Conservation (phyloP, 495 filamentous ascomycete genomes). For the Xeromyces bisporus region DNA sequence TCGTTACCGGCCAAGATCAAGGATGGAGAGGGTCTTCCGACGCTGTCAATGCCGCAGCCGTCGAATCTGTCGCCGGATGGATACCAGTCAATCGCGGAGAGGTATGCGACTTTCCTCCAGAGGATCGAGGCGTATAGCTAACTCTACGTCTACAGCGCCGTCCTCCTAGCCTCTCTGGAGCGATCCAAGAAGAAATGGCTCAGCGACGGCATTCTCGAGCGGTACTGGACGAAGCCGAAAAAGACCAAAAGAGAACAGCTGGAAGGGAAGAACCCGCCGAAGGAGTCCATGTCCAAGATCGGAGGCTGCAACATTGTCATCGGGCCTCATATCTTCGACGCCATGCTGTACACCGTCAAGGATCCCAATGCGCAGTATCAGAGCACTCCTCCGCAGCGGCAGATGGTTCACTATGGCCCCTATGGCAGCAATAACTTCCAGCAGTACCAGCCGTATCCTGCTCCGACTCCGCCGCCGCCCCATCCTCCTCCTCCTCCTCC, state of each 20-base stretch:
- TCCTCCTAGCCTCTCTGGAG: constrained; percentile 64
- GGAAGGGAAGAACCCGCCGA: constrained; percentile 63
- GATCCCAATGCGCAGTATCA: constrained; percentile 40
- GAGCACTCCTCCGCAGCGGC: constrained; percentile 33
- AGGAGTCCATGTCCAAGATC: constrained; percentile 72
- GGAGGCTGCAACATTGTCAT: constrained; percentile 67
- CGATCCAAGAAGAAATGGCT: constrained; percentile 83
- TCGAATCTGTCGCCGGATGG: constrained; percentile 44
- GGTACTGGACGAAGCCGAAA: constrained; percentile 82
- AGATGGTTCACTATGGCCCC: constrained; percentile 56
- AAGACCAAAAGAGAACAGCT: constrained; percentile 58
- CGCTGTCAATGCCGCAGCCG: constrained; percentile 50
- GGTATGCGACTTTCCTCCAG: constrained; percentile 30
- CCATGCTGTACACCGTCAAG: constrained; percentile 71
- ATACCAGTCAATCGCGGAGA: constrained; percentile 72
- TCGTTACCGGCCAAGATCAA: constrained; percentile 46
- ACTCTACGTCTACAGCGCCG: constrained; percentile 39
- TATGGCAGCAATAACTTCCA: constrained; percentile 29
- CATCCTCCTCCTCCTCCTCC: constrained; percentile 13
- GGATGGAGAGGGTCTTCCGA: constrained; percentile 58
- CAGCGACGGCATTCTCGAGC: constrained; percentile 72
- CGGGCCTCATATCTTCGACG: constrained; percentile 83
- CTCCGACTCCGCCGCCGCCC: constrained; percentile 25
- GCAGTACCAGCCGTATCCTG: constrained; percentile 32
- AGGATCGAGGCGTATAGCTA: constrained; percentile 2